Evolutionary conservation across 306 rosid species (phyloP).

Genomic region (Prunus dulcis): DNA sequence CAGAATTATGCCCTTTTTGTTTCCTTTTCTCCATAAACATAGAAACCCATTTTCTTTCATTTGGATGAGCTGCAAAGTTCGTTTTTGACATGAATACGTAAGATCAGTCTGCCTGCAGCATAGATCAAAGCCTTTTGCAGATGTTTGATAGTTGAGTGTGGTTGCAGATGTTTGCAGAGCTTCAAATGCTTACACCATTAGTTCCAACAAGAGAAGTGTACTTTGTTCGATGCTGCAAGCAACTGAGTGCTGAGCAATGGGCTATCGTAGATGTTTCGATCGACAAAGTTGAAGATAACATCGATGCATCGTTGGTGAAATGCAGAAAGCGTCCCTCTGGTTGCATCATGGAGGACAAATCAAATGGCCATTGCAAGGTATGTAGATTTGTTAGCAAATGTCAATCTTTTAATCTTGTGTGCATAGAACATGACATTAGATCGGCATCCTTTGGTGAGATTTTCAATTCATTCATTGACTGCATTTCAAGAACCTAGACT

Average conservation of each 20-base stretch:
- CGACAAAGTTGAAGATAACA: slow-evolving; percentile 85
- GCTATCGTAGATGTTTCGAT: slow-evolving; percentile 86
- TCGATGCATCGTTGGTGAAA: slow-evolving; percentile 73
- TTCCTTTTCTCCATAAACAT: neutral
- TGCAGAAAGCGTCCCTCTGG: slow-evolving; percentile 96
- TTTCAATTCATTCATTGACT: neutral
- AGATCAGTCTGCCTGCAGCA: neutral
- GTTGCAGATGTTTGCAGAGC: slow-evolving; percentile 89
- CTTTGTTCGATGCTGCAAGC: slow-evolving; percentile 80
- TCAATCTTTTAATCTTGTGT: neutral
- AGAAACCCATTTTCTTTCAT: neutral
- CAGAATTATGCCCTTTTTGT: neutral
- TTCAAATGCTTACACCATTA: slow-evolving; percentile 94
- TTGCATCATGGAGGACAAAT: slow-evolving; percentile 89
- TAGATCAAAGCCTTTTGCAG: slow-evolving; percentile 27
- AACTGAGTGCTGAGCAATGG: slow-evolving; percentile 77
- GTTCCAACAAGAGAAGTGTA: slow-evolving; percentile 91
- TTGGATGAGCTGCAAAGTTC: neutral
- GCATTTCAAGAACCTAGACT: neutral
- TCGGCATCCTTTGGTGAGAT: neutral
- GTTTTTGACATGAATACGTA: neutral
- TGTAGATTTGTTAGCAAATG: neutral
- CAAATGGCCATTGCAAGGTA: slow-evolving; percentile 98
- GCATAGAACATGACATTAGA: neutral
- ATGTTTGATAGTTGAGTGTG: slow-evolving; percentile 51